Evolutionary conservation across 805 yeast genomes (phyloP).

Genomic region (Saccharomyces eubayanus): DNA sequence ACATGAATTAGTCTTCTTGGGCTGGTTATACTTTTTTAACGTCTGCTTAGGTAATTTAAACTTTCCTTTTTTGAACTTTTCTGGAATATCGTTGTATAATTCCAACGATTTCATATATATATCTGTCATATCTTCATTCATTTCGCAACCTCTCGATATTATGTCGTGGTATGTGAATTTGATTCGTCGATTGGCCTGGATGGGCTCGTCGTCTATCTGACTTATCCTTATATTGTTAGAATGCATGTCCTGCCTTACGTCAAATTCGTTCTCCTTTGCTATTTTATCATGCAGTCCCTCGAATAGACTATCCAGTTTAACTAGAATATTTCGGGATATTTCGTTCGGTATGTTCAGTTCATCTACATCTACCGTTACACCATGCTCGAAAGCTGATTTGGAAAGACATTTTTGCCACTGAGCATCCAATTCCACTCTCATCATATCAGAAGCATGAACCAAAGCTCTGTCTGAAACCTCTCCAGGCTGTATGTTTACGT

Average conservation of each 20-base stretch:
- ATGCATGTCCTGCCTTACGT: conserved; percentile 9
- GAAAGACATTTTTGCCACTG: conserved; percentile 22
- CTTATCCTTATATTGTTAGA: neutral
- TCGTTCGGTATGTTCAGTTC: conserved; percentile 16
- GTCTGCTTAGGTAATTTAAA: conserved; percentile 21
- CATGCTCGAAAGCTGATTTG: conserved; percentile 11
- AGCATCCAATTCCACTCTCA: conserved; percentile 22
- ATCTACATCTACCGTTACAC: conserved; percentile 20
- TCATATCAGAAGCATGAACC: conserved; percentile 19
- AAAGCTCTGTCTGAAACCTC: conserved; percentile 22
- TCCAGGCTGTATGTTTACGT: conserved; percentile 10
- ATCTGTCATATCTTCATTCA: conserved; percentile 26
- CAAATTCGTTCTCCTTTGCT: conserved; percentile 19
- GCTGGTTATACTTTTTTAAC: conserved; percentile 16
- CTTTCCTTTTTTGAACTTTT: conserved; percentile 11
- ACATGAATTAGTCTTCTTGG: conserved; percentile 3
- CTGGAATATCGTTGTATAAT: conserved; percentile 26
- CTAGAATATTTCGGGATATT: conserved; percentile 12
- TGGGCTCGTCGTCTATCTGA: neutral
- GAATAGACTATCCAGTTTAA: conserved; percentile 24
- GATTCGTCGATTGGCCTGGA: conserved; percentile 9
- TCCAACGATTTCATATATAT: conserved; percentile 28
- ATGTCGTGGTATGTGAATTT: conserved; percentile 23
- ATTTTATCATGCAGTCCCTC: conserved; percentile 20
- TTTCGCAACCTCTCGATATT: conserved; percentile 23